Evolutionary conservation across 345 rosid species (phyloP), one percentile per base, ranked within the genome.

Genomic region (Populus deltoides): DNA sequence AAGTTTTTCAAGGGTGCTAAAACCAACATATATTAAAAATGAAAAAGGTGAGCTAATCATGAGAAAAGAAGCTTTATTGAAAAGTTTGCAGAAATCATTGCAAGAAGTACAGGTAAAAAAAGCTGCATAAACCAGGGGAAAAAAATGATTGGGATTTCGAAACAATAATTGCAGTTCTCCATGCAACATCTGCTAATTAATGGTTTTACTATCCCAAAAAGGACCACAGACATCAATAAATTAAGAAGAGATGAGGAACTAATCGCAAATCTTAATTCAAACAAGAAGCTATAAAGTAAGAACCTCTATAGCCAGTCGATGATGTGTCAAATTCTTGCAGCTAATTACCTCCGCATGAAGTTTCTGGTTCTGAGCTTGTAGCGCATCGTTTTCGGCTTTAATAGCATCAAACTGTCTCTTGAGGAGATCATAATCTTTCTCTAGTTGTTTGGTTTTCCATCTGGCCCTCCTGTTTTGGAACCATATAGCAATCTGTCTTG

Each of bases 401-500:
- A 92, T 75, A 13, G 88, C 86, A 47, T 97, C 98, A 66, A 83
- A 91, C 67, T 92, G 97, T 85, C 87, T 82, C 78, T 91, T 94
- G 33, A 97, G 97, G 31, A 89, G 83, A 82, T 94, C 97, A 70
- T 94, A 92, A 76, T 97, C 98, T 86, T 90, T 96, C 88, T 96
- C 99, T 1, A 96, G 91, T 71, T 97, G 98, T 82, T 97, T 92
- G 57, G 97, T 94, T 81, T 97, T 94, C 99, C 97, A 97, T 61
- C 98, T 85, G 39, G 98, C 99, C 77, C 98, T 91, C 79, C 97
- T 85, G 85, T 97, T 97, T 73, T 97, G 99, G 78, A 97, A 97
- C 99, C 99, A 97, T 35, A 94, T 94, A 24, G 98, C 97, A 78
- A 97, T 81, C 89, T 97, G 99, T 82, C 99, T 90, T 57, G 99